Base-by-base conservation (phyloP, 2,329 filamentous ascomycete genomes). In the Alternaria infectoria region DNA sequence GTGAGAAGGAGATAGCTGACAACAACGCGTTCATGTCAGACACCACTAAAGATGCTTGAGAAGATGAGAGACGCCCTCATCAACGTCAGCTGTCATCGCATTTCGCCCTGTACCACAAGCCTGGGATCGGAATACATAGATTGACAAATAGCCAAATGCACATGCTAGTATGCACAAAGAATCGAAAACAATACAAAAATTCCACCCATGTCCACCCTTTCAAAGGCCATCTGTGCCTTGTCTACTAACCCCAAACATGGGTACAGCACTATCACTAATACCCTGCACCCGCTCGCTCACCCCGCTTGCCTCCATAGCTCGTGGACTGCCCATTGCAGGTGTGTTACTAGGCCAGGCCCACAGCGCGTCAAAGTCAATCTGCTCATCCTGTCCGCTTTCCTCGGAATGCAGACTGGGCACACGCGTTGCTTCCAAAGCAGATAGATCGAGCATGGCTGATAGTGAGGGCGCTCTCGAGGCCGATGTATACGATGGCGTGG, bases 281-380 rank as follows among this genome's bases (percentile, higher is more conserved):
- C 45, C 58, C 17, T 61, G 78, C 17, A 81, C 76, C 13, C 65
- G 69, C 50, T 77, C 76, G 54, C 71, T 76, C 21, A 54, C 23
- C 4, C 45, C 55, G 5, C 57, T 54, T 3, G 59, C 65, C 15
- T 66, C 68, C 9, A 51, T 67, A 56, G 54, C 55, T 40, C 47
- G 59, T 21, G 77, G 78, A 54, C 71, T 76, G 12, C 73, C 77
- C 54, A 74, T 67, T 5, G 72, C 76, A 26, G 76, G 75, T 36
- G 77, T 76, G 30, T 76, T 76, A 52, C 69, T 77, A 23, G 79
- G 79, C 80, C 80, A 81, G 6, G 74, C 75, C 80, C 79, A 82
- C 25, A 82, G 57, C 12, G 79, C 74, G 64, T 81, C 80, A 44
- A 82, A 81, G 21, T 82, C 80, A 56, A 82, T 80, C 19, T 79